Evolutionary conservation across 2,329 filamentous ascomycete genomes (phyloP), one percentile per base, ranked within the genome.

Genomic region (Colletotrichum sp.): DNA sequence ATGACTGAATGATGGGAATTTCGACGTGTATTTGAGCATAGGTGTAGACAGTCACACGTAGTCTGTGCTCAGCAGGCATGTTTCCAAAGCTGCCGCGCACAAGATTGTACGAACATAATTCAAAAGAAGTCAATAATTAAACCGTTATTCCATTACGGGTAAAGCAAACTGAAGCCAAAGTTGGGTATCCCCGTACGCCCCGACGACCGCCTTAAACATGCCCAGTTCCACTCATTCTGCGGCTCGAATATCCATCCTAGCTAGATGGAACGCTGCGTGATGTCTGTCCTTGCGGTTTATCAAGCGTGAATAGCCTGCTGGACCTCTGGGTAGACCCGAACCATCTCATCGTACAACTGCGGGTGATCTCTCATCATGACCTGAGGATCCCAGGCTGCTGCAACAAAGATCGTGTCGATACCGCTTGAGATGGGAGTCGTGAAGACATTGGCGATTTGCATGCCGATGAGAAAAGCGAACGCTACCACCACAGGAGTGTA

Each of bases 321-420:
- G 6, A 98, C 93, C 77, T 94, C 91, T 9, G 96, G 96, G 82
- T 98, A 98, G 16, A 98, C 93, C 68, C 89, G 86, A 2, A 98
- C 89, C 92, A 99, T 94, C 77, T 92, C 90, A 18, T 92, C 87
- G 83, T 96, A 98, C 63, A 99, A 85, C 77, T 98, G 95, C 0
- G 93, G 92, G 83, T 98, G 96, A 72, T 97, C 93, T 57, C 91
- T 88, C 82, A 95, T 93, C 87, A 98, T 87, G 10, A 96, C 94
- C 81, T 94, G 90, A 0, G 92, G 92, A 65, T 93, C 91, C 89
- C 92, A 93, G 1, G 91, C 92, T 61, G 90, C 87, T 0, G 95
- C 96, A 1, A 98, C 95, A 80, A 98, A 98, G 77, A 98, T 95
- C 0, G 96, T 98, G 79, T 98, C 95, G 77, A 98, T 92, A n/a